Base-by-base conservation (phyloP, 2,329 filamentous ascomycete species). In the Corynespora cassiicola region DNA sequence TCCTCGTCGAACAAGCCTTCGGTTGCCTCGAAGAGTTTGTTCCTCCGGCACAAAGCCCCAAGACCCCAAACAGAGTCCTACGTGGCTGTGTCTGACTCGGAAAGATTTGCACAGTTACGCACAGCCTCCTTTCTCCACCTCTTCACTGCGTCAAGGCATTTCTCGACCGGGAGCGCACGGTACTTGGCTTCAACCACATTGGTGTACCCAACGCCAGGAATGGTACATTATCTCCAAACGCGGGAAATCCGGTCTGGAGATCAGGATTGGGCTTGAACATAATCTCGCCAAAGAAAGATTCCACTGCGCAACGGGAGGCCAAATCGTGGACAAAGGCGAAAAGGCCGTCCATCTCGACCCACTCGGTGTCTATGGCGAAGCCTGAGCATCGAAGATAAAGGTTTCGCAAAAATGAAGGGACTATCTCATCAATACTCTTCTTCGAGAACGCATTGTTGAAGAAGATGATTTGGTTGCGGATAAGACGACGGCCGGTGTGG, bases 1-100 rank as follows among this genome's bases (percentile, higher is more conserved):
- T 49, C 30, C 11, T 41, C 47, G 20, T 45, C 42, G 20, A 47
- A 44, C n/a, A 47, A 28, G 9, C 46, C 47, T n/a, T 50, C 43
- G 8, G 36, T 36, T 3, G 28, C 29, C 7, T 45, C 36, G 11
- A 42, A 35, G 2, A 52, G 20, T 25, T 47, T 36, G 15, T 47
- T 45, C 11, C 44, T 24, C 7, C 37, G 11, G 6, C 34, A 25
- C 2, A 50, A 32, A 11, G 35, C 31, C 3, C 30, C 31, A 3
- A 46, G 31, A 6, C 49, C 46, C 39, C 32, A 52, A 5, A 16
- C 26, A 7, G 33, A 17, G 16, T 50, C 35, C 45, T 42, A 52
- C 9, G 31, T 25, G 3, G 17, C 18, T 24, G 31, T 31, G 19
- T 49, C 35, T 6, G 36, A 15, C 4, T 26, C 24, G 3, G 11